phyloP scores from a whole-genome alignment of 106 monocot genomes.

The Acorus gramineus region DNA sequence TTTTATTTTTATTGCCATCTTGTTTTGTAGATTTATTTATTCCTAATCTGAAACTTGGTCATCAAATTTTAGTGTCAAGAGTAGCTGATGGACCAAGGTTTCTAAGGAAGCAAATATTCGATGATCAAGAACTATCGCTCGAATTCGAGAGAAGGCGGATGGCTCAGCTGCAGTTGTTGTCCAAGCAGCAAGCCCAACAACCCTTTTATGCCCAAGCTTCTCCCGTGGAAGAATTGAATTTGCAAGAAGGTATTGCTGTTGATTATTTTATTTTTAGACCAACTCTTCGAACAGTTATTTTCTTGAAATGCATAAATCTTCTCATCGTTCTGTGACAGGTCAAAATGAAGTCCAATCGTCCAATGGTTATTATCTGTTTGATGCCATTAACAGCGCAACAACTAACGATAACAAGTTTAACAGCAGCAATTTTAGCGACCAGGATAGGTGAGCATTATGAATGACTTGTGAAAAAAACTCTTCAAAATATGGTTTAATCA shows the following conservation, averaged over 20 bases:
- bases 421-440: slow-evolving; percentile 19
- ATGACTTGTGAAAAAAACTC: background rate
- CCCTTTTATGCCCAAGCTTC: background rate
- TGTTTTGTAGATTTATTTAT: background rate
- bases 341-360: slow-evolving; percentile 5
- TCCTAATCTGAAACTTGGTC: background rate
- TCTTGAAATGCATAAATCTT: background rate
- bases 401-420: slow-evolving; percentile 17
- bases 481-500: background rate
- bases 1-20: background rate
- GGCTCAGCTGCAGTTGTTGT: slow-evolving; percentile 5
- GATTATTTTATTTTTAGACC: background rate
- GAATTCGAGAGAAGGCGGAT: slow-evolving; percentile 22
- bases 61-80: slow-evolving; percentile 1
- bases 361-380: slow-evolving; percentile 17
- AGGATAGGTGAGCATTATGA: slow-evolving; percentile 19
- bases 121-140: slow-evolving; percentile 15
- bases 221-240: slow-evolving; percentile 16
- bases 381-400: slow-evolving; percentile 10
- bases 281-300: background rate
- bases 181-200: background rate
- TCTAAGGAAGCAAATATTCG: slow-evolving; percentile 17
- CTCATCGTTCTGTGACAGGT: slow-evolving; percentile 6
- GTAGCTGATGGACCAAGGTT: slow-evolving; percentile 12
- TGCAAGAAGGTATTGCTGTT: slow-evolving; percentile 17